A percentile compares a stretch with the other conserved stretches of the same genome.
Evolutionary conservation across 371 early-diverging fungal species (phyloP).

Genomic region (Mortierella sp.): DNA sequence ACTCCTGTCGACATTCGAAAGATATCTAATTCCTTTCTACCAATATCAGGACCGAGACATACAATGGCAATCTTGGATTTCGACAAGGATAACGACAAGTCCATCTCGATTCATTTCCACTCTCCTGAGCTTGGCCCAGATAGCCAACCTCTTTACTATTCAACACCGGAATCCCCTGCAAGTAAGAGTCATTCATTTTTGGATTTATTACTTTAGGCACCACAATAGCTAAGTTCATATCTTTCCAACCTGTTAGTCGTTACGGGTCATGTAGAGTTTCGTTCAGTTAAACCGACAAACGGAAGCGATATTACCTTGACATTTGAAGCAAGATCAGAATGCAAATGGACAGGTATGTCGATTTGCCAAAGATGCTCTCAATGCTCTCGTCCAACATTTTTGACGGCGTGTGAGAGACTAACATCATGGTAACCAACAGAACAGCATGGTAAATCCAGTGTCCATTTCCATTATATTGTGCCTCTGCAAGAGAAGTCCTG

Average conservation of each 20-base stretch:
- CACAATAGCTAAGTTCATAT: background rate
- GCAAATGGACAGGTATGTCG: slow-evolving; percentile 37
- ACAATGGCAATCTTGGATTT: slow-evolving; percentile 45
- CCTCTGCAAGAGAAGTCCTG: slow-evolving; percentile 34
- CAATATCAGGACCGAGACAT: background rate
- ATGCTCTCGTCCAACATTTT: too few relatives aligned
- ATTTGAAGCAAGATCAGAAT: slow-evolving; percentile 34
- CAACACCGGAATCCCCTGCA: slow-evolving; percentile 41
- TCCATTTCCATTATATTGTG: slow-evolving; percentile 6
- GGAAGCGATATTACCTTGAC: slow-evolving; percentile 35
- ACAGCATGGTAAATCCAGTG: slow-evolving; percentile 18
- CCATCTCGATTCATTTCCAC: slow-evolving; percentile 42
- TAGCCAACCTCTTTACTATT: slow-evolving; percentile 36
- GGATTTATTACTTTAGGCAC: background rate
- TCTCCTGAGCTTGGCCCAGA: slow-evolving; percentile 39
- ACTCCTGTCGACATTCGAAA: background rate
- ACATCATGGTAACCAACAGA: slow-evolving; percentile 1
- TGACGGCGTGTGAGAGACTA: too few relatives aligned
- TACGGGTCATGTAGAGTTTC: slow-evolving; percentile 40
- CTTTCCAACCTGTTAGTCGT: slow-evolving; percentile 17
- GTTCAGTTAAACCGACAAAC: slow-evolving; percentile 33
- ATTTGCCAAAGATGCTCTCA: background rate
- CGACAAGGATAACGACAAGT: slow-evolving; percentile 35
- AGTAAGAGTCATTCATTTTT: slow-evolving; percentile 9
- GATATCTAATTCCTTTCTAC: background rate